Evolutionary conservation across 2,329 filamentous ascomycete species (phyloP), one percentile per base, ranked within the genome.

Genomic region (Epichloe aotearoae): DNA sequence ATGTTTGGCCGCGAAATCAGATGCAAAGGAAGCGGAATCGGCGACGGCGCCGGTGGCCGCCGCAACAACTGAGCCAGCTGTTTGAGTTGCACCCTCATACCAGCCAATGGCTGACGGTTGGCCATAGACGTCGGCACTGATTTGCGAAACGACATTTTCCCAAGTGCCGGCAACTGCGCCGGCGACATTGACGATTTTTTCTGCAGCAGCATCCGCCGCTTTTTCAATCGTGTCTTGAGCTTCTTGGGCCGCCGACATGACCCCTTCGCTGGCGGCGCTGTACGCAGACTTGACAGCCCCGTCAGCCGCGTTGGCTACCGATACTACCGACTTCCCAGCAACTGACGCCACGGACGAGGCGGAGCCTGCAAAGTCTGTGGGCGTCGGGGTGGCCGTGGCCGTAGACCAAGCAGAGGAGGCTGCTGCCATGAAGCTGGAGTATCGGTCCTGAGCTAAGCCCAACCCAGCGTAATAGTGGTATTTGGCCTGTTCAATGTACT

Each of bases 401-500:
- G 72, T 73, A 50, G 79, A 83, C 40, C 88, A 71, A 19, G 82
- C 86, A 37, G 77, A 80, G 10, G 84, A 88, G 7, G 86, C 87
- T 4, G 83, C 81, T 12, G 74, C 74, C 2, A 93, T 56, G 60
- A 93, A 91, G 47, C 83, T 83, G 5, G 83, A 81, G 64, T 93
- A 93, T 38, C 83, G 80, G 42, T 82, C 86, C 59, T 94, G 84
- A 1, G 88, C 88, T 43, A 88, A 66, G 30, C 88, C 88, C 23
- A 93, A 66, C 11, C 83, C 86, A 55, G 88, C 84, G 58, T 88
- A 90, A 65, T 91, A 91, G 61, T 80, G 77, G 57, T 75, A 68
- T 57, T 74, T 77, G 44, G 77, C 84, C 70, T 74, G 82, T 62
- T 73, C 79, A 62, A 70, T 79, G 68, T 73, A 77, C 72, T 68